Conservation (phyloP, 2,329 filamentous ascomycete species). For the Colletotrichum sp. region DNA sequence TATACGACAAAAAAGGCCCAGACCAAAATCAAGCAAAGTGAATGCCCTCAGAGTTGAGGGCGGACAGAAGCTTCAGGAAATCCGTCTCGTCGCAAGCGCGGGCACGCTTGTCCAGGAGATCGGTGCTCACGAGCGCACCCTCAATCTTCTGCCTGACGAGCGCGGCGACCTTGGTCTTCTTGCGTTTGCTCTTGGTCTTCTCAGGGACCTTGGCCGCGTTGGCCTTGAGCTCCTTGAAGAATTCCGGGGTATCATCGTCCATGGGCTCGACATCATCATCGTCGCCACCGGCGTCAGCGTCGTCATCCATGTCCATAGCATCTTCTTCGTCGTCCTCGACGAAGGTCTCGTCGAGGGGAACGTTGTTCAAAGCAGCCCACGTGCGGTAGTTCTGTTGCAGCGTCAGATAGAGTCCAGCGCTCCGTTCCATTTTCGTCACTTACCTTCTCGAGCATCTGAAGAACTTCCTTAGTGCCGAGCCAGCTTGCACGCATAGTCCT, state of each 20-base stretch:
- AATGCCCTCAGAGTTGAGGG: slow-evolving; percentile 91
- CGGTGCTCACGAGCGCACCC: slow-evolving; percentile 82
- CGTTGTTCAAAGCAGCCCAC: slow-evolving; percentile 87
- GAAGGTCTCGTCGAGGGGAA: slow-evolving; percentile 73
- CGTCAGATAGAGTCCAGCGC: background rate
- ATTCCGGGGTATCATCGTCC: slow-evolving; percentile 78
- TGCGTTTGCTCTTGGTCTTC: slow-evolving; percentile 73
- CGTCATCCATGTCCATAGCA: slow-evolving; percentile 44
- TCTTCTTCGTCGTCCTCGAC: slow-evolving; percentile 47
- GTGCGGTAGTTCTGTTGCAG: slow-evolving; percentile 76
- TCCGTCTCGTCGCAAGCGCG: slow-evolving; percentile 92
- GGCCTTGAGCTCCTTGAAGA: slow-evolving; percentile 73
- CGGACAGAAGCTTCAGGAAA: slow-evolving; percentile 79
- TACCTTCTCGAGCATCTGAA: slow-evolving; percentile 74
- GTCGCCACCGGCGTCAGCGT: slow-evolving; percentile 45
- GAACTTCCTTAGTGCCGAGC: slow-evolving; percentile 79
- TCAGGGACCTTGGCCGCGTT: slow-evolving; percentile 37
- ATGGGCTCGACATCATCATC: slow-evolving; percentile 60
- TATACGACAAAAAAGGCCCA: background rate
- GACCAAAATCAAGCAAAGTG: slow-evolving; percentile 73
- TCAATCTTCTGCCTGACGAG: slow-evolving; percentile 87
- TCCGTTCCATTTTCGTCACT: slow-evolving; percentile 19
- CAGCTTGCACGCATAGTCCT: slow-evolving; percentile 83
- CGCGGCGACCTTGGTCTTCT: slow-evolving; percentile 80
- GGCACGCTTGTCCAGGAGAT: slow-evolving; percentile 80